phyloP scores from a whole-genome alignment of 345 rosid genomes.

The Brassica rapa region DNA sequence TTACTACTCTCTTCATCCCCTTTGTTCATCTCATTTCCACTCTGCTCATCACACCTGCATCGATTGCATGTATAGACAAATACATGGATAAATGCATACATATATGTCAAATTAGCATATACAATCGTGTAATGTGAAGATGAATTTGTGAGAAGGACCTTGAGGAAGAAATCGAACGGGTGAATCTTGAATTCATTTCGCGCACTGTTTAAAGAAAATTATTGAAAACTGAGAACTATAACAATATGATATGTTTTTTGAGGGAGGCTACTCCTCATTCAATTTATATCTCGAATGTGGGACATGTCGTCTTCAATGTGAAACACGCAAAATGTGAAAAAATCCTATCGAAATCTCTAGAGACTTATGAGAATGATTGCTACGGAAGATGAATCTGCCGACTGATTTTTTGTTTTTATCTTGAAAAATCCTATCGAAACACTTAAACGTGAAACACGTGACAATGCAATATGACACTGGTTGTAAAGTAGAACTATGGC shows the following conservation, averaged over 20 bases:
- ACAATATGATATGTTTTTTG: neutral
- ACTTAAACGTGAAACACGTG: too few species aligned
- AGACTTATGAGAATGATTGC: too few species aligned
- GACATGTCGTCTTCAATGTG: too few species aligned
- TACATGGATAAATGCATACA: neutral
- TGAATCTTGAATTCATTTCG: slow-evolving; percentile 27
- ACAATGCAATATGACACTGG: too few species aligned
- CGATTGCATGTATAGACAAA: neutral
- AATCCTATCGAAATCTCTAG: too few species aligned
- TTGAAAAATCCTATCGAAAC: too few species aligned
- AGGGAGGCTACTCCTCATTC: neutral
- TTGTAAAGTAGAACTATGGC: neutral
- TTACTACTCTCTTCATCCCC: slow-evolving; percentile 7
- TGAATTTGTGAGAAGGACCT: slow-evolving; percentile 23
- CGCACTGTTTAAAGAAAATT: neutral
- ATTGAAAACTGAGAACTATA: neutral
- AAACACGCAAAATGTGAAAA: too few species aligned
- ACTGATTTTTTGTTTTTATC: too few species aligned
- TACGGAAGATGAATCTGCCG: too few species aligned
- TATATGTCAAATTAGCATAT: neutral
- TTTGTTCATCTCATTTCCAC: neutral
- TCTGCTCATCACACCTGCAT: slow-evolving; percentile 10
- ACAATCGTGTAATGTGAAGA: neutral
- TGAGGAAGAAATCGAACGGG: neutral
- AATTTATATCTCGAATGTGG: neutral